phyloP scores from a whole-genome alignment of 1,284 basidiomycete species.

The Cutaneotrichosporon curvatum region DNA sequence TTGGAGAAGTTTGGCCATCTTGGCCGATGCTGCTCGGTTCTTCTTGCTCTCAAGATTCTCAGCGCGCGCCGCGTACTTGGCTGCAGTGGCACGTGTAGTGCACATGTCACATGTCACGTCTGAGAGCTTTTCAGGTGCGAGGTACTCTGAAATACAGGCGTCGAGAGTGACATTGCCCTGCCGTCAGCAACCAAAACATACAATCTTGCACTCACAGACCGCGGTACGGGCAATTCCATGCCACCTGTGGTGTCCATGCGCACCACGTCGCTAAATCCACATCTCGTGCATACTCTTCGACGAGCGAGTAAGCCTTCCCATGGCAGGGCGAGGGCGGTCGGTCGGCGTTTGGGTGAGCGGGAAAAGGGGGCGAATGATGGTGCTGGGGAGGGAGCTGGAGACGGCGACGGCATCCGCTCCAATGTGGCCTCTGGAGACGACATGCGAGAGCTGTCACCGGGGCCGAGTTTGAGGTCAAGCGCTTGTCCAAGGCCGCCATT shows the following conservation, averaged over 20 bases:
- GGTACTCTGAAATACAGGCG: slow-evolving; percentile 46
- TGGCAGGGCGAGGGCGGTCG: slow-evolving; percentile 27
- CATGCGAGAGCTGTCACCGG: background rate
- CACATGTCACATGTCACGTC: slow-evolving; percentile 50
- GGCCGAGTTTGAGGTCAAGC: slow-evolving; percentile 4
- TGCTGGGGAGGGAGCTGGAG: background rate
- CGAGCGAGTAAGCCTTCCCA: slow-evolving; percentile 46
- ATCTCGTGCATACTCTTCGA: slow-evolving; percentile 37
- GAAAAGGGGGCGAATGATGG: background rate
- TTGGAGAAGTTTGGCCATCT: slow-evolving; percentile 57
- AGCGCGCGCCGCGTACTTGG: slow-evolving; percentile 29
- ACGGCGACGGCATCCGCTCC: background rate
- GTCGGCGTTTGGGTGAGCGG: background rate
- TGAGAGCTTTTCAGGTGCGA: slow-evolving; percentile 46
- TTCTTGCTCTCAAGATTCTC: slow-evolving; percentile 43
- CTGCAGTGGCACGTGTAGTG: slow-evolving; percentile 41
- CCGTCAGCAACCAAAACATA: slow-evolving; percentile 7
- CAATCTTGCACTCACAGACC: slow-evolving; percentile 26
- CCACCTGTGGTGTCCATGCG: slow-evolving; percentile 43
- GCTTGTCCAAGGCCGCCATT: slow-evolving; percentile 19
- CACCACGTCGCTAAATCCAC: slow-evolving; percentile 40
- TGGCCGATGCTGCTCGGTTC: slow-evolving; percentile 62
- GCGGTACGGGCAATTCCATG: slow-evolving; percentile 42
- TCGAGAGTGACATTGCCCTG: slow-evolving; percentile 46
- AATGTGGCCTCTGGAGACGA: background rate